Percentiles rank a stretch among this genome's conserved stretches.
phyloP scores from a whole-genome alignment of 257 asterid genomes.

The Nicotiana tabacum region DNA sequence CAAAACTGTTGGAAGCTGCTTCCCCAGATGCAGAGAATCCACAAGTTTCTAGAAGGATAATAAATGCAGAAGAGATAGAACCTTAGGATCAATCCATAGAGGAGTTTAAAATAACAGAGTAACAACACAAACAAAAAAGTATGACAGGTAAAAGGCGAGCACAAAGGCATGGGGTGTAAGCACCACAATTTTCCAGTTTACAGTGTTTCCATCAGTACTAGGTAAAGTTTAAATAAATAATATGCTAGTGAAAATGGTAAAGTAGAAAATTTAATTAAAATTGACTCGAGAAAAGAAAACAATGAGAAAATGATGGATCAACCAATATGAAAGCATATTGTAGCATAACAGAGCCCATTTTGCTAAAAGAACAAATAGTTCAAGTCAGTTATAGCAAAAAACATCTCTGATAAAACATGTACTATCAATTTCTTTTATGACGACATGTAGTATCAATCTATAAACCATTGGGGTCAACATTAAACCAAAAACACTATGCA shows the following conservation, averaged over 20 bases:
- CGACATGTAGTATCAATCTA: background rate
- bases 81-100: background rate
- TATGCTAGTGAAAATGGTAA: background rate
- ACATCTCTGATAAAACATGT: background rate
- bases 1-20: slow-evolving; percentile 61
- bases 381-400: background rate
- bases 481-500: background rate
- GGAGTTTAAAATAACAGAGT: background rate
- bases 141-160: background rate
- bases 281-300: background rate
- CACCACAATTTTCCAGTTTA: slow-evolving; percentile 1
- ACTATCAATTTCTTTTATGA: no score
- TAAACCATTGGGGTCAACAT: background rate
- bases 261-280: background rate
- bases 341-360: background rate
- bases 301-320: background rate
- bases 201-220: background rate
- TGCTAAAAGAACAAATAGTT: background rate
- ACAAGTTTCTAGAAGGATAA: slow-evolving; percentile 45
- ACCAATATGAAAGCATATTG: background rate
- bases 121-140: background rate
- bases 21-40: slow-evolving; percentile 50
- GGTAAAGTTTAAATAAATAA: background rate
- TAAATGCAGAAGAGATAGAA: slow-evolving; percentile 3
- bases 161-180: background rate